Evolutionary conservation across 495 filamentous ascomycete genomes (phyloP).

Genomic region (Chaetomidium leptoderma): DNA sequence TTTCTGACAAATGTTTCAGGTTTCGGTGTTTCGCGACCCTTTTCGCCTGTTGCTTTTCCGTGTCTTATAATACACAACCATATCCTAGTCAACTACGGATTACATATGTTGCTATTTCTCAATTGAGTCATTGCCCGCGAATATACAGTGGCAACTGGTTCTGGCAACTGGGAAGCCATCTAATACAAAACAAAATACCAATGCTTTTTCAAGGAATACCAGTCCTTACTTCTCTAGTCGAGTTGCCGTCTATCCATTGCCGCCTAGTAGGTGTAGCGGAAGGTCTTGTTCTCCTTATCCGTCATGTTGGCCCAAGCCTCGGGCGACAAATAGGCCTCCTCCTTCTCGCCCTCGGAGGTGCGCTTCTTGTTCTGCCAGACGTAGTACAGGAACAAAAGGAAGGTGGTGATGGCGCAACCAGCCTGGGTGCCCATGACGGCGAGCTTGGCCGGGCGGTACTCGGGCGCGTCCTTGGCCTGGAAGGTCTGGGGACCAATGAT

Average conservation of each 20-base stretch:
- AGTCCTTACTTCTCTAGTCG: too few relatives aligned
- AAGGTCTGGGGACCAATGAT: slow-evolving; percentile 69
- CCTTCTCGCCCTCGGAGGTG: slow-evolving; percentile 23
- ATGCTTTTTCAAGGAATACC: neutral
- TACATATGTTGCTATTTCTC: neutral
- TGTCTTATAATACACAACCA: neutral
- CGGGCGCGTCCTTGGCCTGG: slow-evolving; percentile 54
- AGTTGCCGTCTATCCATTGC: neutral
- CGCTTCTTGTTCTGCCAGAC: slow-evolving; percentile 37
- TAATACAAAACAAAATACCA: neutral
- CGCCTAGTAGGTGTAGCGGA: slow-evolving; percentile 34
- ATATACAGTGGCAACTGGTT: neutral
- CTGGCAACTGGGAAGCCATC: neutral
- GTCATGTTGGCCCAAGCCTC: slow-evolving; percentile 36
- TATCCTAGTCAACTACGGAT: neutral
- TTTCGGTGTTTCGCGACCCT: neutral
- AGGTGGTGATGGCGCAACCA: slow-evolving; percentile 33
- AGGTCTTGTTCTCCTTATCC: slow-evolving; percentile 39
- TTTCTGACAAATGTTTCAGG: neutral
- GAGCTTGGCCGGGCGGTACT: slow-evolving; percentile 61
- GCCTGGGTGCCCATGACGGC: slow-evolving; percentile 44
- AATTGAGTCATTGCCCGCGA: neutral
- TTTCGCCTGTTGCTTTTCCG: neutral
- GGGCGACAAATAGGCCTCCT: slow-evolving; percentile 31
- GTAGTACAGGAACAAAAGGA: slow-evolving; percentile 35